Evolutionary conservation across 2,329 filamentous ascomycete genomes (phyloP).

Genomic region (Scedosporium boydii): DNA sequence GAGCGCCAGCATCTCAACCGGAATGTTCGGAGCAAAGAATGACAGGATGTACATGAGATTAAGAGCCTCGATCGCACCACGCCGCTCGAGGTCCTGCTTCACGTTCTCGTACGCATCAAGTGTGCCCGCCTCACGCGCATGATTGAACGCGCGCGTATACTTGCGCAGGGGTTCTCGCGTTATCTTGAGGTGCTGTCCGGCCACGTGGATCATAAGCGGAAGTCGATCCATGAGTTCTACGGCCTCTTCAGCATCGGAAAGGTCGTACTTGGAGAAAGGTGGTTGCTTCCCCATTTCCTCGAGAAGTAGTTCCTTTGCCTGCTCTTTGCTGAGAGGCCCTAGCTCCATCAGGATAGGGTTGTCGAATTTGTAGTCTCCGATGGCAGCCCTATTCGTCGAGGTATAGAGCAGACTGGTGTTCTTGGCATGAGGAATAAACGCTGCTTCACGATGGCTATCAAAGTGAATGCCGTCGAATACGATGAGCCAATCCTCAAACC

Average conservation of each 20-base stretch:
- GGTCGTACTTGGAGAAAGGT: constrained; percentile 44
- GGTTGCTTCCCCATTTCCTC: constrained; percentile 51
- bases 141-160: constrained; percentile 49
- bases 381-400: constrained; percentile 49
- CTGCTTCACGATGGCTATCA: constrained; percentile 43
- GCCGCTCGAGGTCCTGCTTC: constrained; percentile 35
- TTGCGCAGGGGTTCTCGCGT: constrained; percentile 51
- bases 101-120: constrained; percentile 38
- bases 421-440: constrained; percentile 55
- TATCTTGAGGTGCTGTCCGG: constrained; percentile 51
- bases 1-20: constrained; percentile 54
- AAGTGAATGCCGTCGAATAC: constrained; percentile 60
- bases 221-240: constrained; percentile 55
- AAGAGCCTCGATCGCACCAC: constrained; percentile 42
- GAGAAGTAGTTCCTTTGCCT: constrained; percentile 52
- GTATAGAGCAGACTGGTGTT: constrained; percentile 60
- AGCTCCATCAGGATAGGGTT: constrained; percentile 49
- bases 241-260: constrained; percentile 47
- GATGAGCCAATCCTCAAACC: constrained; percentile 54
- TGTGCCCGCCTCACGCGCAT: constrained; percentile 42
- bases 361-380: constrained; percentile 47
- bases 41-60: constrained; percentile 56
- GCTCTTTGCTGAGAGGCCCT: constrained; percentile 40
- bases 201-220: constrained; percentile 59
- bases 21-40: constrained; percentile 56